Conservation (phyloP, 441 rosid species). For the Hura crepitans region DNA sequence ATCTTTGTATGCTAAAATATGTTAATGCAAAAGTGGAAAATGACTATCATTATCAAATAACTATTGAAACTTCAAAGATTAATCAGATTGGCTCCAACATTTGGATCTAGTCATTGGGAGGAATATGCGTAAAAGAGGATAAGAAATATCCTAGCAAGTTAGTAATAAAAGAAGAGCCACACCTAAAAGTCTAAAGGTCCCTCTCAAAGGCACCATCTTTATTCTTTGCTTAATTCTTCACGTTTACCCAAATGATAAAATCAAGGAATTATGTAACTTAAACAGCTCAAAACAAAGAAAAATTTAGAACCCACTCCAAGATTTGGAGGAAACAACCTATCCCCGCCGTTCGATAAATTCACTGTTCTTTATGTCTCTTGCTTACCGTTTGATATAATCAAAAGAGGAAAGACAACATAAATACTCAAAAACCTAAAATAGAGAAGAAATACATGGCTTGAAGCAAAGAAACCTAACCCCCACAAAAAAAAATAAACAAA, state of each 20-base stretch:
- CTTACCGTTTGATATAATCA: not conserved
- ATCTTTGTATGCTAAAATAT: not conserved
- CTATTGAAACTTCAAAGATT: not conserved
- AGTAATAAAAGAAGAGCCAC: constrained; percentile 18
- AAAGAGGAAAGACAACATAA: not conserved
- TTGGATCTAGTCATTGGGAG: not conserved
- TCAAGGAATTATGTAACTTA: not conserved
- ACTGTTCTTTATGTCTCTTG: not conserved
- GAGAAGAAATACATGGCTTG: not conserved
- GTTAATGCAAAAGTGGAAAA: not conserved
- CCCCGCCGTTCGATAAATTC: not conserved
- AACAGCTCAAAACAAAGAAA: not conserved
- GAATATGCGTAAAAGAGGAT: constrained; percentile 21
- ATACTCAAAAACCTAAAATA: not conserved
- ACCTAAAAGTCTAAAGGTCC: constrained; percentile 29
- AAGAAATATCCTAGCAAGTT: constrained; percentile 26
- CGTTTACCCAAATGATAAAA: constrained; percentile 10
- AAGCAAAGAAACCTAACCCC: constrained; percentile 4
- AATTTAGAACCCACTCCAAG: constrained; percentile 17
- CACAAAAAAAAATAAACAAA: too few relatives aligned
- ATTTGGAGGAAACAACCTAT: constrained; percentile 9
- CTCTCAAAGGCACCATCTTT: constrained; percentile 23
- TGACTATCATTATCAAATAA: not conserved
- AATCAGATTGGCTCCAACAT: constrained; percentile 1
- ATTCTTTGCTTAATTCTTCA: constrained; percentile 18